phyloP scores from a whole-genome alignment of 2,329 filamentous ascomycete genomes.

The Penicillium sp. region DNA sequence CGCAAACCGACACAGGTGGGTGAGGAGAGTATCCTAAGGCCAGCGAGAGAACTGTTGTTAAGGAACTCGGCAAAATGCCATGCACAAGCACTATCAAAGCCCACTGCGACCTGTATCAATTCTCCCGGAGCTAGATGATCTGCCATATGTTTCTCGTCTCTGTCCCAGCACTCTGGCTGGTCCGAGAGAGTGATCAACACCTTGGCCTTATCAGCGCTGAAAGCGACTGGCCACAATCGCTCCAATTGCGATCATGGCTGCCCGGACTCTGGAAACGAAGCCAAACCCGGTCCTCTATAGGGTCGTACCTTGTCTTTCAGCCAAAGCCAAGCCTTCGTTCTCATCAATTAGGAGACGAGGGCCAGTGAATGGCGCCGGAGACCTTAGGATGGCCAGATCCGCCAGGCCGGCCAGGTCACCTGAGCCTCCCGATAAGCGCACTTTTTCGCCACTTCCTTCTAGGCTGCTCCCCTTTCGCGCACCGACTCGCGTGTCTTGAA shows the following conservation, averaged over 20 bases:
- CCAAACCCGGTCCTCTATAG: conserved; percentile 7
- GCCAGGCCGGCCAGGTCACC: conserved; percentile 22
- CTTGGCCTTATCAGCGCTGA: background rate
- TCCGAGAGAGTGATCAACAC: background rate
- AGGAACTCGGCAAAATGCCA: no score
- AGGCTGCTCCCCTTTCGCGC: conserved; percentile 1
- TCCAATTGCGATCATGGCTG: background rate
- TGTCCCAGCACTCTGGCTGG: background rate
- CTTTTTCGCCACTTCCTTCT: conserved; percentile 19
- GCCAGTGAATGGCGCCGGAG: background rate
- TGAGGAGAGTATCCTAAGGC: no score
- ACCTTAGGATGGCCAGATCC: conserved; percentile 19
- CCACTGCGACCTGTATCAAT: conserved; percentile 13
- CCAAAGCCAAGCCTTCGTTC: background rate
- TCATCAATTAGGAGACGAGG: background rate
- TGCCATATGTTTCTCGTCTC: background rate
- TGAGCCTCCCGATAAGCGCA: conserved; percentile 25
- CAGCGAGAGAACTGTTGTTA: no score
- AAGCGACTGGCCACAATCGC: background rate
- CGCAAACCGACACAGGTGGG: no score
- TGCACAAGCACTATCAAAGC: conserved; percentile 1
- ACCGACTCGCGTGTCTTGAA: background rate
- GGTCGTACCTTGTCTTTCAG: conserved; percentile 1
- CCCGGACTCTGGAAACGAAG: background rate
- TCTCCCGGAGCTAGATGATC: background rate